Base-by-base conservation (phyloP, 2,329 filamentous ascomycete genomes). In the Cercospora sp. region DNA sequence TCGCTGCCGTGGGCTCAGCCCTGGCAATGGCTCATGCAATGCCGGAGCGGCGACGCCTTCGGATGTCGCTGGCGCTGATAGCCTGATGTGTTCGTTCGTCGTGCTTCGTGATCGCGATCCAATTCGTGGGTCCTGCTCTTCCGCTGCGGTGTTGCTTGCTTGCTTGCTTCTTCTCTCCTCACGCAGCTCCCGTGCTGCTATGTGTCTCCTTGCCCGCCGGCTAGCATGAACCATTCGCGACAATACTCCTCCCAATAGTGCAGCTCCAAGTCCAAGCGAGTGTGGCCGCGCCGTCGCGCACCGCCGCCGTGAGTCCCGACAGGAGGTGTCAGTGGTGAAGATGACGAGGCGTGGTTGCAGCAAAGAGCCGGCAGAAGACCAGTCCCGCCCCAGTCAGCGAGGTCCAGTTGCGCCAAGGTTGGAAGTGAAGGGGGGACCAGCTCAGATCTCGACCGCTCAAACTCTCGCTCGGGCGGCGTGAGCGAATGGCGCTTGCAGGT, bases 1-100 rank as follows among this genome's bases (percentile, higher is more conserved):
- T 66, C n/a, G 51, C 59, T 60, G 68, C 61, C 36, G 55, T 39
- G 65, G 66, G 58, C 67, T 68, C 64, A 39, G 65, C 63, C 60
- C 62, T 23, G 60, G 55, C 42, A 59, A 61, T 62, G 36, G 12
- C 8, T 60, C 31, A 30, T 13, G 63, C 18, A 51, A 60, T 23
- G 33, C 16, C 45, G 51, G 18, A 36, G 55, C 39, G 36, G 23
- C 18, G 64, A 31, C 18, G 30, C 26, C 45, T 42, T 16, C 51
- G 53, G 51, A 58, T 42, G 62, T 42, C 51, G 36, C 33, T 33
- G 36, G 62, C 62, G 20, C 62, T 58, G 31, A n/a, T 42, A 30
- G 53, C 33, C 51, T 13, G 51, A 20, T 18, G 23, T 53, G 31
- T 28, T 26, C 31, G n/a, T 10, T 5, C 30, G 31, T 10, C 18